These are phyloP conservation scores for Trametes sanguinea DNA, from an alignment of 768 basidiomycete genomes.

Conservation along the genomic window DNA sequence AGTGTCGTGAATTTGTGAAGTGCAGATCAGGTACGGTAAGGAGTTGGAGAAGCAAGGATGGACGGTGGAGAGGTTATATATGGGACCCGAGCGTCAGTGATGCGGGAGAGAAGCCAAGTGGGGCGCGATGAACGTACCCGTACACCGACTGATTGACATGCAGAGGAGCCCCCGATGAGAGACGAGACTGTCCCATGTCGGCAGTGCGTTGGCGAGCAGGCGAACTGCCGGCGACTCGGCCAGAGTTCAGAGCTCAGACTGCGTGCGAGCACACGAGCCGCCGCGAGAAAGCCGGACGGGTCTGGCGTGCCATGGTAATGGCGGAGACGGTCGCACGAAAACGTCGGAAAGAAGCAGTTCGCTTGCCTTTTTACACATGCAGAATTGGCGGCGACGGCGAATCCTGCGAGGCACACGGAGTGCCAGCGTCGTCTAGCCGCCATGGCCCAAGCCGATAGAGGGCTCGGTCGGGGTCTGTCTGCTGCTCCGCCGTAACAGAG, in stretches of 20 bases:
- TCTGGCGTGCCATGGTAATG: not conserved
- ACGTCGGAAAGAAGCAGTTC: slow-evolving; percentile 6
- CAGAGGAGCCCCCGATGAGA: not conserved
- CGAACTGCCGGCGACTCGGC: not conserved
- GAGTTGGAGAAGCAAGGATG: not conserved
- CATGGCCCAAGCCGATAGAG: slow-evolving; percentile 1
- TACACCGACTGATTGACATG: not conserved
- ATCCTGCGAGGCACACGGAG: slow-evolving; percentile 34
- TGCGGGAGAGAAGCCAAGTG: slow-evolving; percentile 5
- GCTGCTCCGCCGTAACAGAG: not conserved
- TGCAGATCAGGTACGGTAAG: slow-evolving; percentile 11
- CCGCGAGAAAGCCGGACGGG: slow-evolving; percentile 17
- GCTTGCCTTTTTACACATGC: slow-evolving; percentile 3
- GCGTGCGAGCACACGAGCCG: not conserved
- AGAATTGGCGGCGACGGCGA: slow-evolving; percentile 17
- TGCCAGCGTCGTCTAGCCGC: slow-evolving; percentile 3
- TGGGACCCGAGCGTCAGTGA: not conserved
- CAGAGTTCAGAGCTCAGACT: not conserved
- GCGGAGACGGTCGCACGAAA: slow-evolving; percentile 12
- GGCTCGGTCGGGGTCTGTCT: not conserved
- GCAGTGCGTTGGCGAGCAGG: not conserved
- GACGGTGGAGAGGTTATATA: slow-evolving; percentile 4
- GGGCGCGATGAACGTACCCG: slow-evolving; percentile 9
- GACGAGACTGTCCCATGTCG: not conserved
- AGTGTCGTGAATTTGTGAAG: not conserved